Conservation (phyloP, 306 rosid species). For the Cucurbita argyrosperma region DNA sequence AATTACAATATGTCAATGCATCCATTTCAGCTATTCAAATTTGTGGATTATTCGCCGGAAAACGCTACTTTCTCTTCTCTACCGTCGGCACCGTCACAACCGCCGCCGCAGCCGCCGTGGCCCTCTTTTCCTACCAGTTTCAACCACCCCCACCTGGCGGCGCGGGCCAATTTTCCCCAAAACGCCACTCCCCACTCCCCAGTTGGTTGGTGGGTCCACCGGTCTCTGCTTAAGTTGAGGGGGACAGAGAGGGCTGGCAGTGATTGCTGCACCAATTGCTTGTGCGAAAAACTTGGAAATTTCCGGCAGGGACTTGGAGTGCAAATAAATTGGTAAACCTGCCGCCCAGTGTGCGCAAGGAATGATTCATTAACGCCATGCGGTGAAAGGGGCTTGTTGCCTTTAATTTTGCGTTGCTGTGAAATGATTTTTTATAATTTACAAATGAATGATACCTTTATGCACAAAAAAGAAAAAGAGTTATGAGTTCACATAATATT, state of each 20-base stretch:
- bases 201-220: conserved; percentile 45
- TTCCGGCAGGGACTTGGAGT: too few species aligned
- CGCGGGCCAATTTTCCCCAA: not conserved
- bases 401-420: too few species aligned
- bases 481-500: too few species aligned
- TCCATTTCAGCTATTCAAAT: not conserved
- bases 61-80: not conserved
- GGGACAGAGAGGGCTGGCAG: conserved; percentile 26
- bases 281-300: not conserved
- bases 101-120: not conserved
- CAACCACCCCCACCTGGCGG: not conserved
- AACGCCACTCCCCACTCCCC: conserved; percentile 10
- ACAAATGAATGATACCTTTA: too few species aligned
- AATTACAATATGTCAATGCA: too few species aligned
- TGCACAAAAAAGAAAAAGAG: too few species aligned
- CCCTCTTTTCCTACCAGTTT: not conserved
- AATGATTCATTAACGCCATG: not conserved
- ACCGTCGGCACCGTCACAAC: not conserved
- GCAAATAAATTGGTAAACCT: too few species aligned
- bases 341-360: not conserved
- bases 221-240: conserved; percentile 19
- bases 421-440: too few species aligned
- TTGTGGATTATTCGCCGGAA: not conserved
- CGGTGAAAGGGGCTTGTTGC: not conserved
- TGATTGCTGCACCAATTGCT: conserved; percentile 24